Base-by-base conservation (phyloP, 805 yeast genomes). In the Starmerella floricola region DNA sequence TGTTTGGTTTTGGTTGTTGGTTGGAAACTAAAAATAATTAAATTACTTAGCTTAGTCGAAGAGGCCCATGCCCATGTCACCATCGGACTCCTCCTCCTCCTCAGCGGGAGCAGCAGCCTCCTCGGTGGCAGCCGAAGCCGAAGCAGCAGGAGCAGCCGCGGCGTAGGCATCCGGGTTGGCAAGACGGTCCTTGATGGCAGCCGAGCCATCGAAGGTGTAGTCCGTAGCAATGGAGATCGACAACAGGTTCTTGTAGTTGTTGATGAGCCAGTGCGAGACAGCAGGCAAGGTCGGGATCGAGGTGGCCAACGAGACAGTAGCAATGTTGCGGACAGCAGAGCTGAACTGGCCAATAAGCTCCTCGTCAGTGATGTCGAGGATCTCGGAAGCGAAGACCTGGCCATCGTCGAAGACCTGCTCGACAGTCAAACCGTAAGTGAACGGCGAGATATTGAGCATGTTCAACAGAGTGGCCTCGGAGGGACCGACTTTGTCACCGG, bases 141-240 rank as follows among this genome's bases (percentile, higher is more conserved):
- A 80, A 62, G 95, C 95, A 67, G 72, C 95, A 62, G 97, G 95
- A 63, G 96, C 96, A 72, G 95, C 93, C 64, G 97, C 80, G 66
- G 97, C 98, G 73, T 88, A 91, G 69, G 95, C 95, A 55, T 91
- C 97, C 69, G 99, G 99, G 93, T 91, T 88, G 69, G 95, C 97
- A 63, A 91, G 76, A 76, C 97, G 84, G 82, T 91, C 99, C 82
- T 85, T 85, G 76, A 91, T 79, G 58, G 88, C 87, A 77, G 87
- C 99, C 59, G 95, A 83, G 71, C 95, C 97, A 73, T 93, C 96
- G 76, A 80, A 91, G 65, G 95, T 82, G 84, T 87, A 91, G 69
- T 91, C 95, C 65, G 97, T 79, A 65, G 95, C 98, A 72, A 91
- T 75, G 56, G 98, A 93, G 64, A 91, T 78, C 64, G 97, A 95